phyloP scores from a whole-genome alignment of 257 asterid genomes.

The Paraleonurus japonicus region DNA sequence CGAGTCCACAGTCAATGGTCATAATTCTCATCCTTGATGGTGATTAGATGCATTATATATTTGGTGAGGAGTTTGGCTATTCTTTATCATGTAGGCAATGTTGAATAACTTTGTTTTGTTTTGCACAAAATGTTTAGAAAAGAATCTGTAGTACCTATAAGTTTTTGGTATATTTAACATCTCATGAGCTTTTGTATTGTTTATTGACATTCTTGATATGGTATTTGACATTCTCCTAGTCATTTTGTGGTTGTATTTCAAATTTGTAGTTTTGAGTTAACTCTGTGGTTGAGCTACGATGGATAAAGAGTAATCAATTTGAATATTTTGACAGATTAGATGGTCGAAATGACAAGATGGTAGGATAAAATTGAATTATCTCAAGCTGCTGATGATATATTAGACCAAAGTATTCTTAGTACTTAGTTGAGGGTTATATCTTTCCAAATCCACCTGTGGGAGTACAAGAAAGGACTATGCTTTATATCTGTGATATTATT shows the following conservation, averaged over 20 bases:
- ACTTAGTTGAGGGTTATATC: neutral
- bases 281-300: neutral
- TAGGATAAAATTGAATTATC: neutral
- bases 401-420: neutral
- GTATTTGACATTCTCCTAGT: neutral
- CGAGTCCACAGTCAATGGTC: constrained; percentile 51
- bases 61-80: constrained; percentile 17
- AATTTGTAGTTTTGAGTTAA: neutral
- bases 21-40: constrained; percentile 53
- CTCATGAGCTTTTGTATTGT: neutral
- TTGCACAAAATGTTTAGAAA: constrained; percentile 12
- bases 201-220: constrained; percentile 2
- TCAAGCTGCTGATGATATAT: neutral
- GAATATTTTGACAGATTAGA: neutral
- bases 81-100: constrained; percentile 26
- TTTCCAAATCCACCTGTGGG: neutral
- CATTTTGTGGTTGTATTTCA: neutral
- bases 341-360: neutral
- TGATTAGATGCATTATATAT: neutral
- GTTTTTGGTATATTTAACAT: neutral
- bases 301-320: neutral
- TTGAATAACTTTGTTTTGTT: constrained; percentile 19
- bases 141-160: constrained; percentile 2
- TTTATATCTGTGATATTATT: neutral
- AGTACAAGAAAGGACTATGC: neutral